Conservation (phyloP, 495 filamentous ascomycete genomes). For the Penicillium riverlandense region DNA sequence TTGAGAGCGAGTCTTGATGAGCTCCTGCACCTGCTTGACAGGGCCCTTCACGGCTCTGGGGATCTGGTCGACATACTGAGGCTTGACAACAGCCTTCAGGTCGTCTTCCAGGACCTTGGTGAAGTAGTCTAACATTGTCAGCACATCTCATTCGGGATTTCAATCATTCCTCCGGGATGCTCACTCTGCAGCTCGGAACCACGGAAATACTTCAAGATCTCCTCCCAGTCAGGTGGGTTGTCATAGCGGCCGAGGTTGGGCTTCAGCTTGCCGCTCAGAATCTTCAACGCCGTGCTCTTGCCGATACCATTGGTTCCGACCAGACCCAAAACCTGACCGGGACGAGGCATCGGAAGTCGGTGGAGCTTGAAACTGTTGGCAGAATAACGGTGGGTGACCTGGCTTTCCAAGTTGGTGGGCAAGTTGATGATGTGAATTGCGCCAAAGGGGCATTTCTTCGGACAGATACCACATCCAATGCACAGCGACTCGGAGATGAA, state of each 20-base stretch:
- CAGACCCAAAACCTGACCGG: conserved; percentile 92
- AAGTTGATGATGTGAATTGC: conserved; percentile 99
- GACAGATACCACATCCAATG: conserved; percentile 98
- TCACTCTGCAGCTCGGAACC: conserved; percentile 94
- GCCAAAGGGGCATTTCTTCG: conserved; percentile 98
- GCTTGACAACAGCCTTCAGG: conserved; percentile 94
- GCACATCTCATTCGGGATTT: neutral
- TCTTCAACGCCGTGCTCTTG: conserved; percentile 97
- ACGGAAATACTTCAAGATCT: conserved; percentile 95
- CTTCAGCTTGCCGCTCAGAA: conserved; percentile 96
- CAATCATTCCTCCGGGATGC: conserved; percentile 5
- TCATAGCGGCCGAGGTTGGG: conserved; percentile 93
- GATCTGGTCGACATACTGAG: conserved; percentile 98
- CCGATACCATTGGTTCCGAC: conserved; percentile 99
- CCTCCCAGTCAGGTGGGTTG: conserved; percentile 97
- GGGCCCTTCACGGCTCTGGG: conserved; percentile 79
- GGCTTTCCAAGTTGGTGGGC: conserved; percentile 94
- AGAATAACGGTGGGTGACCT: conserved; percentile 96
- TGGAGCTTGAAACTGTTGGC: conserved; percentile 99
- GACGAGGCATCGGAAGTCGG: conserved; percentile 87
- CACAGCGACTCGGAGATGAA: conserved; percentile 95
- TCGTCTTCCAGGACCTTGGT: conserved; percentile 96
- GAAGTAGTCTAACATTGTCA: conserved; percentile 74
- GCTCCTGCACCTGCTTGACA: conserved; percentile 64
- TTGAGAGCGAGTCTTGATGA: conserved; percentile 66